These are phyloP conservation scores for Cnidoscolus chayamansa DNA, from an alignment of 441 rosid genomes.

Conservation along the genomic window DNA sequence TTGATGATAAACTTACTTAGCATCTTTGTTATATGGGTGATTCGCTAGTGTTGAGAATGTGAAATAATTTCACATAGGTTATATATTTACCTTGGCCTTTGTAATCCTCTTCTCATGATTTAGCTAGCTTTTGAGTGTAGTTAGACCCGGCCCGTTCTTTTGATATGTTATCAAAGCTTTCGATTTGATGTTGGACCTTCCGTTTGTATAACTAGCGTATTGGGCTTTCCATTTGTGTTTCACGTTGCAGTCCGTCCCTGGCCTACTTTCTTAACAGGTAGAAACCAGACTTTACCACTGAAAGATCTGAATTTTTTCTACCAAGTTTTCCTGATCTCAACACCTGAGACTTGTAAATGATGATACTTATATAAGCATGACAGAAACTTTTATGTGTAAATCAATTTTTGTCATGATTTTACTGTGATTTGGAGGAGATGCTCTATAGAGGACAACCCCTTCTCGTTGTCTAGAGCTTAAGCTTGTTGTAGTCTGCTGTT, in stretches of 20 bases:
- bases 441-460: not conserved
- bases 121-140: too few species aligned
- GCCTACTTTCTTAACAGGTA: too few species aligned
- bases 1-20: not conserved
- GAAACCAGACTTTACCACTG: not conserved
- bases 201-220: too few species aligned
- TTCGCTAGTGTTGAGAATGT: too few species aligned
- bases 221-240: too few species aligned
- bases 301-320: not conserved
- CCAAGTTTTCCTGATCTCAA: not conserved
- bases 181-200: too few species aligned
- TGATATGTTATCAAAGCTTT: too few species aligned
- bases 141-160: too few species aligned
- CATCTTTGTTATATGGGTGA: not conserved
- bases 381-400: not conserved
- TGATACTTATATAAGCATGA: not conserved
- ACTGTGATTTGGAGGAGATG: not conserved
- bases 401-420: not conserved
- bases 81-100: too few species aligned
- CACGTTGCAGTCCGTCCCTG: too few species aligned
- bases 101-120: too few species aligned
- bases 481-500: not conserved
- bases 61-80: too few species aligned
- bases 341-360: not conserved
- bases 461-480: not conserved